Conservation (phyloP, 352 stramenopile species). For the Phytophthora cactorum region DNA sequence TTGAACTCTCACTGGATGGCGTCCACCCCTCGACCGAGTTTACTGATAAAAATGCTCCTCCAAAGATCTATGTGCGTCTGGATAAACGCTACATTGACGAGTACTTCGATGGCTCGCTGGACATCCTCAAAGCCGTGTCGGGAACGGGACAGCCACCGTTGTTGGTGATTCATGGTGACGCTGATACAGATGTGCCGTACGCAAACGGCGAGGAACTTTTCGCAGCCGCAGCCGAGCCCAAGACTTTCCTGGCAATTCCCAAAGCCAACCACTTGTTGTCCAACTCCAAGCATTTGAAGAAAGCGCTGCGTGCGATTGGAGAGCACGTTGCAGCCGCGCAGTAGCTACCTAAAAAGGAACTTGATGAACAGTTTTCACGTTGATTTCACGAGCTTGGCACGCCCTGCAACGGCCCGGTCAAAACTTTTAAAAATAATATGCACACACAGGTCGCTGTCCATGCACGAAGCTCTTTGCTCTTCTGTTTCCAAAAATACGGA, state of each 20-base stretch:
- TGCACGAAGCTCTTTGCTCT: too few relatives aligned
- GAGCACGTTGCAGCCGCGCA: conserved; percentile 28
- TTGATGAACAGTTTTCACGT: background rate
- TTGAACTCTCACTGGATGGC: conserved; percentile 53
- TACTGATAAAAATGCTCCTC: conserved; percentile 23
- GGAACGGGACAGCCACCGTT: conserved; percentile 34
- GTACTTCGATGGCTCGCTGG: conserved; percentile 47
- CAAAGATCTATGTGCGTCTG: conserved; percentile 66
- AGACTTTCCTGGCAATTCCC: conserved; percentile 58
- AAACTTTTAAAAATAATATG: too few relatives aligned
- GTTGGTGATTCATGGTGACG: conserved; percentile 74
- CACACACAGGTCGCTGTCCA: too few relatives aligned
- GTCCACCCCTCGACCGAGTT: conserved; percentile 21
- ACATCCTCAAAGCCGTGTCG: conserved; percentile 50
- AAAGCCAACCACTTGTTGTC: conserved; percentile 80
- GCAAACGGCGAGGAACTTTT: conserved; percentile 64
- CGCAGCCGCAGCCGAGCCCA: conserved; percentile 54
- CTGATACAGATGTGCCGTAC: conserved; percentile 66
- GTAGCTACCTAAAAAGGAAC: background rate
- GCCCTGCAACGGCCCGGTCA: too few relatives aligned
- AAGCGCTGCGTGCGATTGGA: conserved; percentile 56
- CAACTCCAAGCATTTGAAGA: conserved; percentile 80
- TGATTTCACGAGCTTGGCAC: too few relatives aligned
- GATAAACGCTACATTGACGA: conserved; percentile 60
- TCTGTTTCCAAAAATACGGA: too few relatives aligned